Conservation (phyloP, 139 green algal genomes). For the Chlorella sorokiniana region DNA sequence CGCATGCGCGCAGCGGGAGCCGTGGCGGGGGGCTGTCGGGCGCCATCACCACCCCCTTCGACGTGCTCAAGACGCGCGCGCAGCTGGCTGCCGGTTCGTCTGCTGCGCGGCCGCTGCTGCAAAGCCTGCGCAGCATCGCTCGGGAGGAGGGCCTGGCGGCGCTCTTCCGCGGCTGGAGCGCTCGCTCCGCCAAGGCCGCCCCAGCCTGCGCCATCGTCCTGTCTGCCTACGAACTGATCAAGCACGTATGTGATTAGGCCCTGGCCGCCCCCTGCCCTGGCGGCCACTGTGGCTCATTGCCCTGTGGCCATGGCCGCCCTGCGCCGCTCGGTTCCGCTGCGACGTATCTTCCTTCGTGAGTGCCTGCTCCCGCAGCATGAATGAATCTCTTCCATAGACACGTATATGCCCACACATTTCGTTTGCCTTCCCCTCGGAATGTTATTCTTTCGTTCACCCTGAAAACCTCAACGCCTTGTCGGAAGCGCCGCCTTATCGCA, state of each 20-base stretch:
- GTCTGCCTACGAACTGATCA: slow-evolving; percentile 85
- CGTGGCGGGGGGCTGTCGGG: slow-evolving; percentile 78
- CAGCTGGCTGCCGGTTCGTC: slow-evolving; percentile 59
- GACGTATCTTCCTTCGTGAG: no score
- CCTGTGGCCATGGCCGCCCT: not conserved
- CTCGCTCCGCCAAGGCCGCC: slow-evolving; percentile 70
- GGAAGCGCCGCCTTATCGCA: no score
- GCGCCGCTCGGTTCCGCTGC: no score
- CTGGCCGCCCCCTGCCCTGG: no score
- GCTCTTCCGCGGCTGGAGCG: slow-evolving; percentile 80
- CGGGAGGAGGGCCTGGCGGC: slow-evolving; percentile 60
- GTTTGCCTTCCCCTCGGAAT: no score
- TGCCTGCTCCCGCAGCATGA: no score
- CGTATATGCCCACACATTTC: no score
- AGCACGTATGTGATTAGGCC: slow-evolving; percentile 43
- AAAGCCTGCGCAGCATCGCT: slow-evolving; percentile 57
- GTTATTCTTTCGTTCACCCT: no score
- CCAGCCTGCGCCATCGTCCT: slow-evolving; percentile 94
- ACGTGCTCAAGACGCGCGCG: slow-evolving; percentile 94
- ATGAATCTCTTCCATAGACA: no score
- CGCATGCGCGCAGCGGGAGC: slow-evolving; percentile 60
- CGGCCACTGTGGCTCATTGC: not conserved
- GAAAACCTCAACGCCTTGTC: no score
- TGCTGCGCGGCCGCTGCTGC: slow-evolving; percentile 10
- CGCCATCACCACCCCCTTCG: slow-evolving; percentile 90